Evolutionary conservation across 2,329 filamentous ascomycete genomes (phyloP), one percentile per base, ranked within the genome.

Genomic region (Alternaria rosae): DNA sequence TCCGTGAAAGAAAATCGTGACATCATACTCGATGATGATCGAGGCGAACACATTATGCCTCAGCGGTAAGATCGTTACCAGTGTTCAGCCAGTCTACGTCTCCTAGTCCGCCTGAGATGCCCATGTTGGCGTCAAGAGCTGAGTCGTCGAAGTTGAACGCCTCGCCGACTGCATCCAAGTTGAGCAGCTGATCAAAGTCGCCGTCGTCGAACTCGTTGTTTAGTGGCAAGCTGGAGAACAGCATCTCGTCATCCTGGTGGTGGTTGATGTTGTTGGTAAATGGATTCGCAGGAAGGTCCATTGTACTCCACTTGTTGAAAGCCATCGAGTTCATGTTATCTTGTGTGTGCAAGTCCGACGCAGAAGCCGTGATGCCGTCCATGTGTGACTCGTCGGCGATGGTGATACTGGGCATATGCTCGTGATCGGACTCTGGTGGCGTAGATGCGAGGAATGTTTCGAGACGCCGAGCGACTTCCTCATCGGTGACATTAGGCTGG

Each of bases 371-470:
- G 6, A 57, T 59, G 2, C 61, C 54, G 5, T 62, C 4, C 13
- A 65, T 53, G 15, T 68, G 59, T 11, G 67, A 57, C 11, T 74
- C 72, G 59, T 72, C 61, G 7, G 73, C 65, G 25, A 77, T 76
- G 12, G 72, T 70, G 54, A 77, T 75, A 51, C 68, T 67, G 10
- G 71, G 64, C 44, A 74, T 64, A 59, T 75, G 70, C 57, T 78
- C 73, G 63, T 80, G 75, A 57, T 80, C 78, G 8, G 74, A 82
- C 28, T 82, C 80, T 3, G 83, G 83, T 4, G 83, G 83, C 2
- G 83, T 84, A 38, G 81, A 82, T 11, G 82, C 82, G n/a, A 85
- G 80, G 78, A 83, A 85, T 2, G 79, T 81, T 70, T 83, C 82
- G 23, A 85, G 76, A 30, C 81, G 78, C 25, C 79, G 77, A 5